These are phyloP conservation scores for Cordia subcordata DNA, from an alignment of 257 asterid genomes.

Conservation along the genomic window DNA sequence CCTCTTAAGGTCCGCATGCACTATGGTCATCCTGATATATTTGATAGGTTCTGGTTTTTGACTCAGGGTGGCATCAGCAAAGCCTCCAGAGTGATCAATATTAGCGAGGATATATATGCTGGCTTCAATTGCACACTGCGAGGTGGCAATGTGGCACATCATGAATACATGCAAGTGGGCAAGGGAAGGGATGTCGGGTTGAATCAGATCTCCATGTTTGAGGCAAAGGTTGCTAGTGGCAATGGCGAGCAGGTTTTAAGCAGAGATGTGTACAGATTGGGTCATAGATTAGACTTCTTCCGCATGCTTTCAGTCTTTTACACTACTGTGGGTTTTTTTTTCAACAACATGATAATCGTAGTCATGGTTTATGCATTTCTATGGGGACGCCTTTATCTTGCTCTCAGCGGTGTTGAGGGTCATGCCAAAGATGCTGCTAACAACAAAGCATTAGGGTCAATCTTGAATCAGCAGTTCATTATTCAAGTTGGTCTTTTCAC, in stretches of 20 bases:
- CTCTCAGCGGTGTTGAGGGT: conserved; percentile 77
- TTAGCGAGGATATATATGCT: conserved; percentile 94
- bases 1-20: conserved; percentile 95
- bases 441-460: conserved; percentile 76
- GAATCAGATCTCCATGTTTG: conserved; percentile 95
- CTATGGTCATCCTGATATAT: conserved; percentile 97
- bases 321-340: conserved; percentile 80
- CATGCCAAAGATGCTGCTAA: conserved; percentile 38
- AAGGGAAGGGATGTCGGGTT: conserved; percentile 96
- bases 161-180: conserved; percentile 94
- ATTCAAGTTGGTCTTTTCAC: conserved; percentile 85
- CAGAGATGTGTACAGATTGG: conserved; percentile 86
- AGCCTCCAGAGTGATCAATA: conserved; percentile 89
- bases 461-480: conserved; percentile 81
- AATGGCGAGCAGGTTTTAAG: conserved; percentile 94
- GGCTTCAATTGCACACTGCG: conserved; percentile 91
- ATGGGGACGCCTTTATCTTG: conserved; percentile 90
- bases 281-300: conserved; percentile 90
- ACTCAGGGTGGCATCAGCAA: conserved; percentile 94
- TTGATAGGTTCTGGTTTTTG: conserved; percentile 93
- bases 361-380: conserved; percentile 68
- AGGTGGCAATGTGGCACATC: conserved; percentile 95
- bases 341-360: conserved; percentile 82
- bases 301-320: conserved; percentile 96
- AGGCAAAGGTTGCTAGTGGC: conserved; percentile 97